Evolutionary conservation across 208 protist species (phyloP).

Genomic region (Trypanosomatidae sp.): DNA sequence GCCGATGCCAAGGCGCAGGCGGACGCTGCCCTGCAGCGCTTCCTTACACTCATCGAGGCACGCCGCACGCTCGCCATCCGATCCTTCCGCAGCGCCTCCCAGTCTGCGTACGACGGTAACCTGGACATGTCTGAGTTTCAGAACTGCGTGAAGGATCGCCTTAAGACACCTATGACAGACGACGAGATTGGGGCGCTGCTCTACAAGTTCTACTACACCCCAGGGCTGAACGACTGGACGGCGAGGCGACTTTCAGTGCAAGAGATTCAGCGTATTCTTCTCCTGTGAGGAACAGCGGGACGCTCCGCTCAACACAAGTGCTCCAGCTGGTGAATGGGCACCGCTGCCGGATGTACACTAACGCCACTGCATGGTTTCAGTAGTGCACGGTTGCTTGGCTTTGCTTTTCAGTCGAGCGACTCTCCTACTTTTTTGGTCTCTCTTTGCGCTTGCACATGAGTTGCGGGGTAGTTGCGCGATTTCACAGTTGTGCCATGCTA

Average conservation of each 20-base stretch:
- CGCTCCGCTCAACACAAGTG: not conserved
- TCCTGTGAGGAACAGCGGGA: slow-evolving; percentile 31
- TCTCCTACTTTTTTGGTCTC: not conserved
- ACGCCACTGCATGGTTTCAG: not conserved
- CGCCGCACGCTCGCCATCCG: slow-evolving; percentile 78
- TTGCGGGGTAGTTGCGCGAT: not conserved
- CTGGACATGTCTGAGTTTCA: slow-evolving; percentile 78
- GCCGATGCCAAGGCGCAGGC: slow-evolving; percentile 36
- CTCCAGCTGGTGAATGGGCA: not conserved
- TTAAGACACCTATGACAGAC: slow-evolving; percentile 66
- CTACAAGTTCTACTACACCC: slow-evolving; percentile 81
- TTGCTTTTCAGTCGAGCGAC: not conserved
- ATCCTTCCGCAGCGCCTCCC: slow-evolving; percentile 52
- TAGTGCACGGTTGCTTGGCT: not conserved
- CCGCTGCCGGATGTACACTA: slow-evolving; percentile 8
- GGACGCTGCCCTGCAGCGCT: slow-evolving; percentile 67
- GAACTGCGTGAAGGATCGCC: slow-evolving; percentile 46
- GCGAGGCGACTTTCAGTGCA: slow-evolving; percentile 62
- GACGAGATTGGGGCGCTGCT: slow-evolving; percentile 75
- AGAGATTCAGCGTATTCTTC: slow-evolving; percentile 63
- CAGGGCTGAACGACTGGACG: slow-evolving; percentile 62
- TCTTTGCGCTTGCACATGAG: not conserved
- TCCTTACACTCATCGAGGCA: slow-evolving; percentile 70
- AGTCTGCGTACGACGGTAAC: slow-evolving; percentile 75
- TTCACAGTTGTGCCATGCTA: not conserved